These are phyloP conservation scores for Cryptococcus sp. DNA, from an alignment of 1,284 basidiomycete species.

Conservation along the genomic window DNA sequence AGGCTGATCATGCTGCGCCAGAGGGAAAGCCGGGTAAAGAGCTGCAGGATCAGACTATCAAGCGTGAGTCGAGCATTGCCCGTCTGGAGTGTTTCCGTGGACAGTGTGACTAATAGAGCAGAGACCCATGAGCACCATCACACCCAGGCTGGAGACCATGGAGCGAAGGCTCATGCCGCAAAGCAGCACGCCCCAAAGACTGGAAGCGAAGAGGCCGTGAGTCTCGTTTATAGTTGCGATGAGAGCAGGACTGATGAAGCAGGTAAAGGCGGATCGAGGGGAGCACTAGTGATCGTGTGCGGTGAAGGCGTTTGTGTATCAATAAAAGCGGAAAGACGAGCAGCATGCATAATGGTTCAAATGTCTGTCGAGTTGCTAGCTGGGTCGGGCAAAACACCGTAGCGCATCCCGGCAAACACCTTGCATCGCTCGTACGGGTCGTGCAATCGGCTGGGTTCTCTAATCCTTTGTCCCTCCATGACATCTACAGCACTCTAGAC, in stretches of 20 bases:
- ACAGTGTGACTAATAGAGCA: too few relatives aligned
- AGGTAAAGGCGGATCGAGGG: conserved; percentile 26
- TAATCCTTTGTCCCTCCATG: too few relatives aligned
- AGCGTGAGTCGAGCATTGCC: conserved; percentile 21
- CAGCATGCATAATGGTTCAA: too few relatives aligned
- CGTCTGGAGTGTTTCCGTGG: neutral
- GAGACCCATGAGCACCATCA: conserved; percentile 33
- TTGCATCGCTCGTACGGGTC: too few relatives aligned
- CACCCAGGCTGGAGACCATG: conserved; percentile 10
- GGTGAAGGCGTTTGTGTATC: too few relatives aligned
- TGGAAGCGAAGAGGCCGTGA: conserved; percentile 22
- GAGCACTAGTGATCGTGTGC: conserved; percentile 8
- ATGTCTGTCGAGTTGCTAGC: too few relatives aligned
- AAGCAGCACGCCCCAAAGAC: conserved; percentile 10
- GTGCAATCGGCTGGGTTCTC: too few relatives aligned
- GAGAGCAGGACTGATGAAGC: conserved; percentile 3
- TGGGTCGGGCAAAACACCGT: too few relatives aligned
- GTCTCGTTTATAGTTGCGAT: conserved; percentile 5
- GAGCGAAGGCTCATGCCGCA: conserved; percentile 11
- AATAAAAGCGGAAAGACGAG: neutral
- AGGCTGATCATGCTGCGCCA: conserved; percentile 34
- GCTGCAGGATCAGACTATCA: conserved; percentile 35
- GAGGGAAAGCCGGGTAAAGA: conserved; percentile 28
- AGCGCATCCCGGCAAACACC: too few relatives aligned
- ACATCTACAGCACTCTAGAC: too few relatives aligned